phyloP scores from a whole-genome alignment of 768 basidiomycete genomes.

The Lactarius akahatsu region DNA sequence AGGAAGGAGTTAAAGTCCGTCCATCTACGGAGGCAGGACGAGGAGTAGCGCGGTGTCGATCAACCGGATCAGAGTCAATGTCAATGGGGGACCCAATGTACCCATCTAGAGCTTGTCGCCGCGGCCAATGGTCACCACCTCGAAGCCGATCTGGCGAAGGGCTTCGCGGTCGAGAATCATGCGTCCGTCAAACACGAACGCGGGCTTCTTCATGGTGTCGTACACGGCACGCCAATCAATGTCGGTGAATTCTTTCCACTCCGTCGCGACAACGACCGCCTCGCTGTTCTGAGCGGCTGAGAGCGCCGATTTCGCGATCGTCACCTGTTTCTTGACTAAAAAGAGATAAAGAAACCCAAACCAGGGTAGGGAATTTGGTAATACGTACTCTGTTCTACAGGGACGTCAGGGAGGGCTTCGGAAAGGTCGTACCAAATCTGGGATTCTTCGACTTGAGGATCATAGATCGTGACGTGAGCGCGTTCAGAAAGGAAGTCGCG shows the following conservation, averaged over 20 bases:
- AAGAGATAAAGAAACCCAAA: constrained; percentile 7
- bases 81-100: background rate
- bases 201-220: constrained; percentile 92
- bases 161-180: constrained; percentile 80
- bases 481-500: constrained; percentile 90
- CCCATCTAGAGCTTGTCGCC: constrained; percentile 41
- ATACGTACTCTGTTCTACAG: constrained; percentile 65
- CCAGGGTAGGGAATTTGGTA: constrained; percentile 9
- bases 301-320: constrained; percentile 69
- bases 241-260: constrained; percentile 95
- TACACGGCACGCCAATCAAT: constrained; percentile 92
- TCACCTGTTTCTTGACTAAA: constrained; percentile 86
- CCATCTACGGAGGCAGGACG: background rate
- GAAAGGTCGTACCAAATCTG: constrained; percentile 87
- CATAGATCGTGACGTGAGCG: constrained; percentile 85
- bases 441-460: constrained; percentile 79
- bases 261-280: constrained; percentile 93
- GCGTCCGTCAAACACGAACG: constrained; percentile 94
- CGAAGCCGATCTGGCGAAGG: constrained; percentile 88
- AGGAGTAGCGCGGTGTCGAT: background rate
- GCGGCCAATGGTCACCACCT: constrained; percentile 64
- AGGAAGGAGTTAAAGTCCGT: background rate
- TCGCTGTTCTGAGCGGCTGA: constrained; percentile 89
- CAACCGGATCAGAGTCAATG: background rate
- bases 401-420: constrained; percentile 62